Evolutionary conservation across 768 basidiomycete species (phyloP).

Genomic region (Lyophyllum semitale): DNA sequence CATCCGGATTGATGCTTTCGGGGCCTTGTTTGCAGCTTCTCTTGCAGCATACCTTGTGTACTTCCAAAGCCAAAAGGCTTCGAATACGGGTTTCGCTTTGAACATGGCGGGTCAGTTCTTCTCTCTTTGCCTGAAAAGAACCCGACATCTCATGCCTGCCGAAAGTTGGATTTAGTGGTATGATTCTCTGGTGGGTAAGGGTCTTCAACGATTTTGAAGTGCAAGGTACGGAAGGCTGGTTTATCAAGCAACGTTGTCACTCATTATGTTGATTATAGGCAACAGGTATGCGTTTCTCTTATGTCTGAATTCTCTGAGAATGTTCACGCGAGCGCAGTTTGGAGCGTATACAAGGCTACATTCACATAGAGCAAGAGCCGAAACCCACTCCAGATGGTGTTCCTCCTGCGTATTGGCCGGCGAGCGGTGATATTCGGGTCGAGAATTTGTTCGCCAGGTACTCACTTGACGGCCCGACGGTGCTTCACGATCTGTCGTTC

Average conservation of each 20-base stretch:
- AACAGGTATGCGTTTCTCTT: conserved; percentile 34
- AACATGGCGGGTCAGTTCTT: conserved; percentile 48
- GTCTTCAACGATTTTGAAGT: conserved; percentile 47
- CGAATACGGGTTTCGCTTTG: conserved; percentile 53
- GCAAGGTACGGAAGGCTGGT: conserved; percentile 24
- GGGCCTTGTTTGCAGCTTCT: conserved; percentile 52
- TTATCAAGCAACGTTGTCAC: not conserved
- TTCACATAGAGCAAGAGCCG: conserved; percentile 62
- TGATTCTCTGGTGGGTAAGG: conserved; percentile 54
- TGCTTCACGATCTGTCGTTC: conserved; percentile 55
- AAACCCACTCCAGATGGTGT: conserved; percentile 36
- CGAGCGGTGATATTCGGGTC: conserved; percentile 54
- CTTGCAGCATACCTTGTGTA: conserved; percentile 61
- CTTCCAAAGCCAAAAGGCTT: conserved; percentile 37
- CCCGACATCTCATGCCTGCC: conserved; percentile 11
- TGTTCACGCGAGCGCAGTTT: conserved; percentile 27
- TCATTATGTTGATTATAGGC: conserved; percentile 30
- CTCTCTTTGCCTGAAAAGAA: conserved; percentile 31
- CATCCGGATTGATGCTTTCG: conserved; percentile 60
- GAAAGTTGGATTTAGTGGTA: conserved; percentile 51
- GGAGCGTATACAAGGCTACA: conserved; percentile 73
- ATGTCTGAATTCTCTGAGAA: not conserved
- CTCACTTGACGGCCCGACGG: conserved; percentile 53
- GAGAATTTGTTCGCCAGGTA: conserved; percentile 60
- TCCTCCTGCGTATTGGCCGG: conserved; percentile 71